These are phyloP conservation scores for Nemania diffusa DNA, from an alignment of 2,329 filamentous ascomycete species.

Conservation along the genomic window DNA sequence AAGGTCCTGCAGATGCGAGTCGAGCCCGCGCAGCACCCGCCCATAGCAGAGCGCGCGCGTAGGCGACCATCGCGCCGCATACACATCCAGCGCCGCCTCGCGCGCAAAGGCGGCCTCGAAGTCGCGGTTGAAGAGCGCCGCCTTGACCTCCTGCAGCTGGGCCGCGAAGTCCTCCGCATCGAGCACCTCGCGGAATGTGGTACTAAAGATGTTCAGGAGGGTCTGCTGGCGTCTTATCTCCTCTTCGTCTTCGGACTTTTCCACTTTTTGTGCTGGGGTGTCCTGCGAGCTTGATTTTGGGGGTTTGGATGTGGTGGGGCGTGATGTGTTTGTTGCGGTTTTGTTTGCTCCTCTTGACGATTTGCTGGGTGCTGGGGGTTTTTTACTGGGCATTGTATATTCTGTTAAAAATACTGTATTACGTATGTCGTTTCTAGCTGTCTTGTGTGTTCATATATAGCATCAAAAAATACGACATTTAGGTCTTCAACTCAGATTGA, in stretches of 20 bases:
- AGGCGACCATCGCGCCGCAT: constrained; percentile 91
- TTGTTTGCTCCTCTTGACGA: constrained; percentile 17
- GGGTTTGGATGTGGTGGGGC: constrained; percentile 1
- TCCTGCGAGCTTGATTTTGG: constrained; percentile 4
- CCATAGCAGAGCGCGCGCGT: constrained; percentile 84
- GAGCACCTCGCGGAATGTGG: constrained; percentile 66
- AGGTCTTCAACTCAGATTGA: not conserved
- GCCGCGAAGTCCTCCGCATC: constrained; percentile 58
- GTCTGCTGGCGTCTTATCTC: constrained; percentile 38
- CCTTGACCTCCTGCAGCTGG: constrained; percentile 83
- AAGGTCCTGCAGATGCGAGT: constrained; percentile 30
- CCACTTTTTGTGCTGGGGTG: constrained; percentile 3
- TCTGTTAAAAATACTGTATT: not conserved
- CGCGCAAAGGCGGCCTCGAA: constrained; percentile 82
- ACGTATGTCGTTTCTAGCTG: not conserved
- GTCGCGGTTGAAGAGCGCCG: constrained; percentile 85
- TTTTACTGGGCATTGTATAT: constrained; percentile 20
- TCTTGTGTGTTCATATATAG: not conserved
- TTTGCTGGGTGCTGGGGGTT: constrained; percentile 22
- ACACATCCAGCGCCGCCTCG: constrained; percentile 75
- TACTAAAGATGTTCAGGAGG: constrained; percentile 43
- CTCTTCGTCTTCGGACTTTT: constrained; percentile 5
- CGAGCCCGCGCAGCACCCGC: constrained; percentile 59
- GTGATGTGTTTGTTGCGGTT: not conserved
- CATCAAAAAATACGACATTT: too few relatives aligned